These are phyloP conservation scores for Ophiocordyceps robertsii DNA, from an alignment of 2,329 filamentous ascomycete species.

Conservation along the genomic window DNA sequence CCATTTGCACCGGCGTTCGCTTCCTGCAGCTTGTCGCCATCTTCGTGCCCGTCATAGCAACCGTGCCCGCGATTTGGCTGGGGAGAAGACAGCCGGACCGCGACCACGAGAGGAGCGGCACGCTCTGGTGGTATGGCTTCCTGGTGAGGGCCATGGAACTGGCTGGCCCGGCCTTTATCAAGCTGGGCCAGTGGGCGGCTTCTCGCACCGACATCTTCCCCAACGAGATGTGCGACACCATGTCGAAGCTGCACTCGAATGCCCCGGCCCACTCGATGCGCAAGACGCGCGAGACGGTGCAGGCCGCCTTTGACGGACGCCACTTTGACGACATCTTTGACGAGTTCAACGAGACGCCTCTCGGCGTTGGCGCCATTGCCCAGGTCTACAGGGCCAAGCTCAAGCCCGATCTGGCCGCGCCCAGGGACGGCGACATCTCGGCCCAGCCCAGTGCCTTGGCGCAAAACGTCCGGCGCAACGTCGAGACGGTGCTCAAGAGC, in stretches of 20 bases:
- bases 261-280: constrained; percentile 81
- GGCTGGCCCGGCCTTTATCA: constrained; percentile 93
- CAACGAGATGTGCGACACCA: constrained; percentile 75
- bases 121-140: constrained; percentile 89
- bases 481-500: constrained; percentile 77
- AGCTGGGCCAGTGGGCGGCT: constrained; percentile 97
- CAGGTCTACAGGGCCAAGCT: constrained; percentile 96
- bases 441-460: constrained; percentile 34
- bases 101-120: constrained; percentile 66
- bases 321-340: constrained; percentile 87
- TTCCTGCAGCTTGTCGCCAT: constrained; percentile 79
- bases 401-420: constrained; percentile 60
- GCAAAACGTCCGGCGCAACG: constrained; percentile 62
- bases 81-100: constrained; percentile 48
- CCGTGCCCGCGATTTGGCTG: constrained; percentile 71
- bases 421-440: constrained; percentile 43
- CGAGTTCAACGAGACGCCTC: constrained; percentile 78
- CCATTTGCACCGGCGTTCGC: constrained; percentile 72
- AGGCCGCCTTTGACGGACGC: constrained; percentile 67
- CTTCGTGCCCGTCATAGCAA: constrained; percentile 77
- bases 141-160: constrained; percentile 82
- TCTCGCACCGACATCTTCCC: constrained; percentile 95
- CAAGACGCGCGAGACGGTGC: constrained; percentile 66
- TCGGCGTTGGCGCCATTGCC: constrained; percentile 91
- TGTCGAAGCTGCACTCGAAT: constrained; percentile 91